Conservation (phyloP, 441 rosid species). For the Arabidopsis hybrid region DNA sequence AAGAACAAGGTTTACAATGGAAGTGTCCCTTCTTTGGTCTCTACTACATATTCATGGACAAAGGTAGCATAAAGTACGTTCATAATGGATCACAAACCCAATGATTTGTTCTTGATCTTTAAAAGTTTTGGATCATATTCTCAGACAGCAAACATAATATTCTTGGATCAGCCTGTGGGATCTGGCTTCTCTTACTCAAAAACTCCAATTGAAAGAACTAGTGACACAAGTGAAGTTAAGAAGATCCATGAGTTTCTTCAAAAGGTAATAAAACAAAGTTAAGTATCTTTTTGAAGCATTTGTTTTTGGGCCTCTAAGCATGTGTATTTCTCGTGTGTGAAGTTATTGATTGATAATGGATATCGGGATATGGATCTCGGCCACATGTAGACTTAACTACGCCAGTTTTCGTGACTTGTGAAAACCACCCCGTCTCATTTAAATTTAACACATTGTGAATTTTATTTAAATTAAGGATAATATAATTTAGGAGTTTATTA, state of each 20-base stretch:
- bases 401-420: no score
- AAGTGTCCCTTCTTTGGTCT: slow-evolving; percentile 57
- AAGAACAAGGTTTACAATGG: slow-evolving; percentile 57
- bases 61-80: slow-evolving; percentile 44
- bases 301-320: background rate
- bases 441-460: no score
- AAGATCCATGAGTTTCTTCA: slow-evolving; percentile 40
- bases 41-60: slow-evolving; percentile 74
- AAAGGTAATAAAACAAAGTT: slow-evolving; percentile 37
- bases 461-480: no score
- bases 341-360: no score
- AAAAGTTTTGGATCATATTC: background rate
- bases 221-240: slow-evolving; percentile 39
- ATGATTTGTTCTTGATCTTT: slow-evolving; percentile 6
- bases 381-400: no score
- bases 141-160: slow-evolving; percentile 52
- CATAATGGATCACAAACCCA: slow-evolving; percentile 14
- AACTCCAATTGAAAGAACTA: slow-evolving; percentile 18
- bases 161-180: slow-evolving; percentile 54
- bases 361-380: background rate
- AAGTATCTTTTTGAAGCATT: background rate
- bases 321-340: no score
- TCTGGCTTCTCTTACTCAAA: slow-evolving; percentile 54
- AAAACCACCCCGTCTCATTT: no score
- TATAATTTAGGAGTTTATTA: no score